Conservation (phyloP, 75 land plant genomes). For the Sequoia sempervirens region DNA sequence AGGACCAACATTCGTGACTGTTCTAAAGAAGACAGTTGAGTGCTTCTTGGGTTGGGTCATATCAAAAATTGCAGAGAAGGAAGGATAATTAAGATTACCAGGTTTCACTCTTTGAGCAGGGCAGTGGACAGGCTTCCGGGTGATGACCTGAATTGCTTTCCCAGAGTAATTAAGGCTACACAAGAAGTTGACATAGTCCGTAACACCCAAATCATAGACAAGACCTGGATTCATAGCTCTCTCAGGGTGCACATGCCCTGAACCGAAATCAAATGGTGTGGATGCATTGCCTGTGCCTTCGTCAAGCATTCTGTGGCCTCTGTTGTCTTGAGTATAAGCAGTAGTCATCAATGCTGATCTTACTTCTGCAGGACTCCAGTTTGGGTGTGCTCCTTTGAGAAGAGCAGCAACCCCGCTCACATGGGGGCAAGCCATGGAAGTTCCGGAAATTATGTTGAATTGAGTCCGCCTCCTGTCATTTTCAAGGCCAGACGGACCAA, state of each 20-base stretch:
- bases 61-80: slow-evolving; percentile 59
- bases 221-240: slow-evolving; percentile 77
- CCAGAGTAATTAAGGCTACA: slow-evolving; percentile 56
- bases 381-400: slow-evolving; percentile 70
- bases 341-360: slow-evolving; percentile 94
- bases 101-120: slow-evolving; percentile 30
- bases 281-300: slow-evolving; percentile 40
- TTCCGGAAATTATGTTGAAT: slow-evolving; percentile 85
- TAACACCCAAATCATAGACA: slow-evolving; percentile 47
- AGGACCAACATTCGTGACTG: slow-evolving; percentile 80
- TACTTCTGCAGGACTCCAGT: slow-evolving; percentile 80
- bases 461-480: slow-evolving; percentile 42
- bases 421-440: slow-evolving; percentile 93
- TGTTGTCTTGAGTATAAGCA: slow-evolving; percentile 49
- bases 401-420: slow-evolving; percentile 81
- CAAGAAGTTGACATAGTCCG: slow-evolving; percentile 67
- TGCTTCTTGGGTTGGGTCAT: slow-evolving; percentile 2
- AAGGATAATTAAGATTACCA: slow-evolving; percentile 81
- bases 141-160: slow-evolving; percentile 52
- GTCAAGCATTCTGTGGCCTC: slow-evolving; percentile 41
- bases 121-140: slow-evolving; percentile 32
- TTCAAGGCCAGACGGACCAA: slow-evolving; percentile 54
- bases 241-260: slow-evolving; percentile 62
- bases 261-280: slow-evolving; percentile 64
- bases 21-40: slow-evolving; percentile 46